These are phyloP conservation scores for Penicillium ochrochloron DNA, from an alignment of 495 filamentous ascomycete species.

Conservation along the genomic window DNA sequence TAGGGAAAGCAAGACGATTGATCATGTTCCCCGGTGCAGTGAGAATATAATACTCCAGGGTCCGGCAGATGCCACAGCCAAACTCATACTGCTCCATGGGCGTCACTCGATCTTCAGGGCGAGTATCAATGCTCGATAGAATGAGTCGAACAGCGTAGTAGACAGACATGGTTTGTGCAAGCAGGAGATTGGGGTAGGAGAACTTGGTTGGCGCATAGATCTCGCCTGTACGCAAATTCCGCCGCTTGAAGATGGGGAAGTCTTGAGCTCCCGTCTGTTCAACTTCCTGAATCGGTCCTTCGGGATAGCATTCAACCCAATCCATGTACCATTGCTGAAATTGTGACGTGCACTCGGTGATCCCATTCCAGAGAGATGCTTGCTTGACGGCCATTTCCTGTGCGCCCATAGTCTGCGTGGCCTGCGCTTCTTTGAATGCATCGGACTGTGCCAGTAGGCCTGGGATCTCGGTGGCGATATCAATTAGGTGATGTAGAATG, in stretches of 20 bases:
- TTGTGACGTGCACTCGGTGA: slow-evolving; percentile 39
- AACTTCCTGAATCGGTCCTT: slow-evolving; percentile 40
- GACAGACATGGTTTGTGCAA: slow-evolving; percentile 50
- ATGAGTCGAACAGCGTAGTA: slow-evolving; percentile 46
- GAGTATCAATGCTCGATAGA: slow-evolving; percentile 44
- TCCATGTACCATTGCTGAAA: slow-evolving; percentile 44
- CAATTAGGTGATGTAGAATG: slow-evolving; percentile 47
- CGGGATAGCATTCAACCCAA: slow-evolving; percentile 41
- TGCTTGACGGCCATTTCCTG: slow-evolving; percentile 47
- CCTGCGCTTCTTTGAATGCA: slow-evolving; percentile 31
- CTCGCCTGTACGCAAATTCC: slow-evolving; percentile 45
- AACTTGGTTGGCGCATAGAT: slow-evolving; percentile 42
- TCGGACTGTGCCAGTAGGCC: slow-evolving; percentile 41
- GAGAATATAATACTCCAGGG: slow-evolving; percentile 47
- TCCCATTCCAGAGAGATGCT: slow-evolving; percentile 41
- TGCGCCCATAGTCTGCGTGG: slow-evolving; percentile 28
- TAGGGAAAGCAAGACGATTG: slow-evolving; percentile 50
- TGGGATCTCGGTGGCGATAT: slow-evolving; percentile 47
- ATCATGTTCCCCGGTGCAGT: slow-evolving; percentile 52
- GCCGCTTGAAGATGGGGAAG: slow-evolving; percentile 48
- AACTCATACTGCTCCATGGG: slow-evolving; percentile 45
- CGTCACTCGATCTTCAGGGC: slow-evolving; percentile 39
- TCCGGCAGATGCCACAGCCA: slow-evolving; percentile 49
- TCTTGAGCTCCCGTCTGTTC: slow-evolving; percentile 28
- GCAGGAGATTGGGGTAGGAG: slow-evolving; percentile 45